A percentile compares a stretch with the other conserved stretches of the same genome.
phyloP scores from a whole-genome alignment of 192 early-diverging fungal genomes.

The Tieghemiomyces parasiticus region DNA sequence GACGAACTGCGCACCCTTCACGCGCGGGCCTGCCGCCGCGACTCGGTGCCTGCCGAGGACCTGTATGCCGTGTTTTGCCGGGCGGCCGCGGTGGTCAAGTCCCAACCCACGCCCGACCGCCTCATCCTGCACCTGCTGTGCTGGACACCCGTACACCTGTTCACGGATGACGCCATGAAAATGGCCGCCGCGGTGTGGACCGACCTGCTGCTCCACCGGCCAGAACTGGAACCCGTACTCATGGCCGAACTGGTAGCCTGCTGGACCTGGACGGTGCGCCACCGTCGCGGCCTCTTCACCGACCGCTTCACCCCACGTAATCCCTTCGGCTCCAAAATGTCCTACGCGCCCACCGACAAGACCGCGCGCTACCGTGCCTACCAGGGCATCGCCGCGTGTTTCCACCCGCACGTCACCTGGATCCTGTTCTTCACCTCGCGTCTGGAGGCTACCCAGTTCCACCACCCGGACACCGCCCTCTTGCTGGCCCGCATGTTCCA shows the following conservation, averaged over 20 bases:
- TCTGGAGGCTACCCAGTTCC: conserved; percentile 67
- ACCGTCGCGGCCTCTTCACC: conserved; percentile 73
- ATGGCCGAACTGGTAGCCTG: conserved; percentile 70
- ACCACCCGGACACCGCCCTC: conserved; percentile 52
- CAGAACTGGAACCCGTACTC: conserved; percentile 53
- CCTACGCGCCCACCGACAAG: conserved; percentile 82
- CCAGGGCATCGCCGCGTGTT: conserved; percentile 37
- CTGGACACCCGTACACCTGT: conserved; percentile 72
- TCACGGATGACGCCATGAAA: conserved; percentile 63
- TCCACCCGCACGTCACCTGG: conserved; percentile 65
- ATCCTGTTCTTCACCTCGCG: conserved; percentile 74
- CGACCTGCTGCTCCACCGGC: conserved; percentile 65
- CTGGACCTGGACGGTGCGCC: conserved; percentile 68
- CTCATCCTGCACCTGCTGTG: conserved; percentile 68
- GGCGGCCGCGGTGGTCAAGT: background rate
- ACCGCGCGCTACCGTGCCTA: conserved; percentile 43
- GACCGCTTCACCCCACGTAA: conserved; percentile 31
- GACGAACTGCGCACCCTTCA: background rate
- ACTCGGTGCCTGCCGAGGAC: background rate
- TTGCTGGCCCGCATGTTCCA: conserved; percentile 70
- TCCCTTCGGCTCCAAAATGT: conserved; percentile 85
- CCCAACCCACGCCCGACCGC: conserved; percentile 14
- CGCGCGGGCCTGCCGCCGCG: background rate
- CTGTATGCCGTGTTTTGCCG: conserved; percentile 6
- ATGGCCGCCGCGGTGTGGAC: conserved; percentile 81